A percentile compares a stretch with the other conserved stretches of the same genome.
Evolutionary conservation across 148 eudicot species (phyloP).

Genomic region (Mesembryanthemum crystallinum): DNA sequence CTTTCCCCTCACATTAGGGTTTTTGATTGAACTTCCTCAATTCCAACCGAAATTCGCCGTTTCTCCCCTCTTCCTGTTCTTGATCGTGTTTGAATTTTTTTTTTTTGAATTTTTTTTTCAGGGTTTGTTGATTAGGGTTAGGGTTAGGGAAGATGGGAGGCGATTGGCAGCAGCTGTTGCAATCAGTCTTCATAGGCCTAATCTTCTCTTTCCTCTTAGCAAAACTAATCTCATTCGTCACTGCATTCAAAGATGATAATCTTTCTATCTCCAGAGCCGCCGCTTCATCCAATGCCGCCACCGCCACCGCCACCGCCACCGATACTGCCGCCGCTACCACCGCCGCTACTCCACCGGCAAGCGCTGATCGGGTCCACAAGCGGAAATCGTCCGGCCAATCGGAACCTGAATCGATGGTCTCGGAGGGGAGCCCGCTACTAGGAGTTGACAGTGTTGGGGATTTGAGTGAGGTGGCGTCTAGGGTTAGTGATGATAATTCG

Average conservation of each 20-base stretch:
- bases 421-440: conserved; percentile 9
- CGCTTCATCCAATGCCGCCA: conserved; percentile 9
- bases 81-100: background rate
- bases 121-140: conserved; percentile 15
- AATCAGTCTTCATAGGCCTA: conserved; percentile 69
- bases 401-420: conserved; percentile 22
- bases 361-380: background rate
- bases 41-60: background rate
- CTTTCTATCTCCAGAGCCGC: conserved; percentile 41
- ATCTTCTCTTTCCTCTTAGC: conserved; percentile 83
- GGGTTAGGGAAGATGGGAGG: conserved; percentile 36
- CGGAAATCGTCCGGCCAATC: conserved; percentile 4
- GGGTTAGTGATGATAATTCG: conserved; percentile 38
- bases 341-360: background rate
- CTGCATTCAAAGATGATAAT: conserved; percentile 69
- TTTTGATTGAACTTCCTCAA: background rate
- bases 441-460: conserved; percentile 20
- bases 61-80: background rate
- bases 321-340: background rate
- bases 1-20: background rate
- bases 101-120: background rate
- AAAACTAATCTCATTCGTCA: conserved; percentile 72
- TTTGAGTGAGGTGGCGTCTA: conserved; percentile 33
- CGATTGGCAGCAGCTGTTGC: conserved; percentile 62
- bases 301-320: background rate